phyloP scores from a whole-genome alignment of 2,329 filamentous ascomycete species.

The Neoscytalidium dimidiatum region DNA sequence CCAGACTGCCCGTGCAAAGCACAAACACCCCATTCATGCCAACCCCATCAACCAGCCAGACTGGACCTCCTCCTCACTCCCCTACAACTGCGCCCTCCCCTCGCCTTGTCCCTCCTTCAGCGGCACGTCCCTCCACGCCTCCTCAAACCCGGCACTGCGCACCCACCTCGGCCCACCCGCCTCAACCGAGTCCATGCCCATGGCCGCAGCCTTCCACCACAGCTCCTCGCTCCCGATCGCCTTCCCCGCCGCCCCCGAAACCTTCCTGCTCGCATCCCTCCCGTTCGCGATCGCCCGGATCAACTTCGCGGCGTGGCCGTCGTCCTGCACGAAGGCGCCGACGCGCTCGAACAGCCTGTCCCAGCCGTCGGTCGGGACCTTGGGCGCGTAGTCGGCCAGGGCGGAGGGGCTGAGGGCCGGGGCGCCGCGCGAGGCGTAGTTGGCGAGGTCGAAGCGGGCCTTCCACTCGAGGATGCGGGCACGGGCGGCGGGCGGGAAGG shows the following conservation, averaged over 20 bases:
- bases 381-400: not conserved
- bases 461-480: conserved; percentile 79
- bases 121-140: conserved; percentile 60
- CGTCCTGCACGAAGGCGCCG: conserved; percentile 58
- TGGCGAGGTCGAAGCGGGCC: conserved; percentile 69
- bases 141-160: conserved; percentile 61
- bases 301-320: conserved; percentile 81
- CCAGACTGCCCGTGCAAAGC: too few species aligned
- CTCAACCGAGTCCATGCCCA: conserved; percentile 65
- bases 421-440: conserved; percentile 70
- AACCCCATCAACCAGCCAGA: not conserved
- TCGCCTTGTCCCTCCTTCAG: not conserved
- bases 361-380: conserved; percentile 39
- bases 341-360: conserved; percentile 47
- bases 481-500: conserved; percentile 63
- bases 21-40: too few species aligned
- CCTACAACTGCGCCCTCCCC: not conserved
- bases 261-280: conserved; percentile 46
- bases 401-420: conserved; percentile 57
- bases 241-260: not conserved
- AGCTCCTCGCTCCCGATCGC: conserved; percentile 50
- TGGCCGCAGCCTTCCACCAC: conserved; percentile 63
- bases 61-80: not conserved
- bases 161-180: conserved; percentile 59
- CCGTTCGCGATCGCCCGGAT: conserved; percentile 69